Base-by-base conservation (phyloP, 2,329 filamentous ascomycete species). In the Periconia sp. region DNA sequence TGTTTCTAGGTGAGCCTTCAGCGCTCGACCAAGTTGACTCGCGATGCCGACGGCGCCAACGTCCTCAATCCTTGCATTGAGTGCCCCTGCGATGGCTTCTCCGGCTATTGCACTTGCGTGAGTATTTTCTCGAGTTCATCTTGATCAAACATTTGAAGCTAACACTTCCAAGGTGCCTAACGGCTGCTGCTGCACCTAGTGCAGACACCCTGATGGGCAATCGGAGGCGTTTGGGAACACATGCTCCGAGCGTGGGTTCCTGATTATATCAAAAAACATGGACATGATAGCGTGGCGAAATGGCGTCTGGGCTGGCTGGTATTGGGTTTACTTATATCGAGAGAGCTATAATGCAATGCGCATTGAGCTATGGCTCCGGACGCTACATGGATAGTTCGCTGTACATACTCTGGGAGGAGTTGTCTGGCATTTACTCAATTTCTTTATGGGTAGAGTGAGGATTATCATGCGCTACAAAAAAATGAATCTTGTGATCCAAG, bases 151-250 rank as follows among this genome's bases (percentile, higher is more conserved):
- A n/a, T n/a, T n/a, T n/a, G n/a, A n/a, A 31, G 41, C 51, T 61
- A 45, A 62, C 42, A 15, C 17, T 13, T 30, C 14, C 10, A 11
- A 69, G 68, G 55, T 70, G 13, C 62, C 64, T 0, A 65, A 69
- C 27, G 66, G 68, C 11, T 70, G 68, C 55, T 70, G 68, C 54
- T 69, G 66, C 58, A 52, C 47, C 43, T 53, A 37, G 33, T 5
- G 10, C 6, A 37, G 33, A 11, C 10, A 11, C 3, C 33, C 33
- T 6, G 10, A n/a, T 27, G 23, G 23, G 23, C 23, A 8, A 27
- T 27, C 8, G 5, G 23, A 27, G 8, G 23, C 23, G 23, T 8
- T 8, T 3, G 8, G 23, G 23, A 8, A 8, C 23, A 27, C 23
- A 27, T 27, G 23, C 8, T 27, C 5, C 8, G 23, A 27, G 23